phyloP scores from a whole-genome alignment of 2,329 filamentous ascomycete species.

The Xylariaceae sp. region DNA sequence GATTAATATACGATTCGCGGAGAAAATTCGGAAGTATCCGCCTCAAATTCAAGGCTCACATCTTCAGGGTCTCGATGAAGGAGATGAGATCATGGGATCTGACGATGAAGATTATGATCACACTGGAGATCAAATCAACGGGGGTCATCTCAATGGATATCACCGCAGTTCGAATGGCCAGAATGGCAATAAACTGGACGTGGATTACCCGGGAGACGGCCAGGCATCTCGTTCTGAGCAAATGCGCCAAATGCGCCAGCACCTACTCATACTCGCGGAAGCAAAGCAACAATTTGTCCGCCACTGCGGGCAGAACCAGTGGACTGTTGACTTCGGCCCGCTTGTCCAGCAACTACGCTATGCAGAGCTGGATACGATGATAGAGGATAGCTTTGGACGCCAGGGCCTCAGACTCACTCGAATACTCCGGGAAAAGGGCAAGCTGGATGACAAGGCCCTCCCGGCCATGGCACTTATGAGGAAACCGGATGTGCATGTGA shows the following conservation, averaged over 20 bases:
- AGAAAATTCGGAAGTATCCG: slow-evolving; percentile 42
- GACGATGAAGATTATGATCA: slow-evolving; percentile 35
- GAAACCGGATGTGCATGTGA: slow-evolving; percentile 76
- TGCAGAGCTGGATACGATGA: slow-evolving; percentile 73
- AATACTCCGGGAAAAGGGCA: slow-evolving; percentile 80
- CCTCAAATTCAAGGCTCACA: slow-evolving; percentile 26
- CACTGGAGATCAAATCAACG: slow-evolving; percentile 25
- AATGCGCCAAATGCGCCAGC: slow-evolving; percentile 59
- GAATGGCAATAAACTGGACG: slow-evolving; percentile 27
- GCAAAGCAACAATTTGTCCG: slow-evolving; percentile 64
- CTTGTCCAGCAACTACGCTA: slow-evolving; percentile 67
- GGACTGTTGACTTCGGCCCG: slow-evolving; percentile 76
- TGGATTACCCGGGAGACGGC: slow-evolving; percentile 44
- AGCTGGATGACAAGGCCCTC: slow-evolving; percentile 89
- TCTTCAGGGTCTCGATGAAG: slow-evolving; percentile 25
- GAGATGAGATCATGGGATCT: slow-evolving; percentile 29
- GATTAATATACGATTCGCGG: slow-evolving; percentile 40
- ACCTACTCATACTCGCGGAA: slow-evolving; percentile 66
- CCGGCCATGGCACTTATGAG: slow-evolving; percentile 76
- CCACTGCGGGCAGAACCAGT: slow-evolving; percentile 65
- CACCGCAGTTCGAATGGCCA: slow-evolving; percentile 13
- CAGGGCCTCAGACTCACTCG: slow-evolving; percentile 77
- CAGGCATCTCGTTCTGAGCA: slow-evolving; percentile 39
- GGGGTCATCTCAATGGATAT: slow-evolving; percentile 27
- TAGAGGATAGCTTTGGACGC: slow-evolving; percentile 70